Percentiles rank a stretch among this genome's conserved stretches.
phyloP scores from a whole-genome alignment of 1,284 basidiomycete genomes.

The Ceratobasidium sp. region DNA sequence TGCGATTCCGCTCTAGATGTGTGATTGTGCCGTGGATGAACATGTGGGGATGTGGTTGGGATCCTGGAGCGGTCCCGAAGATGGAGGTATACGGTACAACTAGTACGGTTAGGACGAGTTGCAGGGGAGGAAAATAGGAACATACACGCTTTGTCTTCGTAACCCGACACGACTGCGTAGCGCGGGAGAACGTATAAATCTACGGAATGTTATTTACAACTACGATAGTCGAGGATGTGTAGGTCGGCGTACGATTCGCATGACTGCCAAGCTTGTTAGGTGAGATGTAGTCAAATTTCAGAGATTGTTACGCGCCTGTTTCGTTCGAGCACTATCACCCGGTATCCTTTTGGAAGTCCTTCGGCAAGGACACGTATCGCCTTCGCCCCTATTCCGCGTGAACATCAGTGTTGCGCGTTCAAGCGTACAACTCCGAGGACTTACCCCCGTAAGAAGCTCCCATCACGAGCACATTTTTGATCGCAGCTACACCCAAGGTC shows the following conservation, averaged over 20 bases:
- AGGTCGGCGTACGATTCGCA: constrained; percentile 7
- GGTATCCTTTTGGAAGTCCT: constrained; percentile 71
- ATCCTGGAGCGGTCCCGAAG: constrained; percentile 56
- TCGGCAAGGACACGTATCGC: constrained; percentile 72
- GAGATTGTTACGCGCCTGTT: constrained; percentile 66
- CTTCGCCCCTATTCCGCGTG: constrained; percentile 58
- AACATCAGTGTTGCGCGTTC: neutral
- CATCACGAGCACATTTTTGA: constrained; percentile 20
- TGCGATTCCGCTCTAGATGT: constrained; percentile 1
- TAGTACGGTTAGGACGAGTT: constrained; percentile 56
- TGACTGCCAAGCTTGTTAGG: constrained; percentile 5
- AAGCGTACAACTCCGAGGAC: neutral
- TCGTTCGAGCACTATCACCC: constrained; percentile 77
- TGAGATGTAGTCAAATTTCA: neutral
- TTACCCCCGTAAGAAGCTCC: constrained; percentile 35
- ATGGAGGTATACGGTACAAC: constrained; percentile 36
- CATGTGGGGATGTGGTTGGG: constrained; percentile 59
- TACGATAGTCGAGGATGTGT: no score
- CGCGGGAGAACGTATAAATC: constrained; percentile 64
- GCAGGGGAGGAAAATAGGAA: constrained; percentile 72
- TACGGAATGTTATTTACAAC: neutral
- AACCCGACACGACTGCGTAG: constrained; percentile 60
- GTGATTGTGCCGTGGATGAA: constrained; percentile 48
- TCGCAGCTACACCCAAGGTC: neutral
- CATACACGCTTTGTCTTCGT: constrained; percentile 66